These are phyloP conservation scores for Pseudohalonectria lignicola DNA, from an alignment of 2,329 filamentous ascomycete species.

Conservation along the genomic window DNA sequence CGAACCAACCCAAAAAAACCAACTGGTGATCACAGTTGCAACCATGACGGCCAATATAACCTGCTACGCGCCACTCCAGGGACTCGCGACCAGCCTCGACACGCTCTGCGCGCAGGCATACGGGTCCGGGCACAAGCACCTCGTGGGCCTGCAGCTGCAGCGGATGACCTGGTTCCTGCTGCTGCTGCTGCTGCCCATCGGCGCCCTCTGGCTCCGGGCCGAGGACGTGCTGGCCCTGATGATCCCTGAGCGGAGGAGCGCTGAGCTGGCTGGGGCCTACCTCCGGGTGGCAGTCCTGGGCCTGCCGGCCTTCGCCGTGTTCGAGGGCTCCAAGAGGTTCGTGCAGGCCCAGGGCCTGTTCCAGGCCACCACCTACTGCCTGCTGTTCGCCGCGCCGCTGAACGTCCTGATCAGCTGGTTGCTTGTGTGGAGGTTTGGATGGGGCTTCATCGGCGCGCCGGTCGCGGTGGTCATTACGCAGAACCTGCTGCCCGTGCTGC, in stretches of 20 bases:
- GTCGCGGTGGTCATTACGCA: conserved; percentile 68
- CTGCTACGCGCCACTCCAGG: conserved; percentile 67
- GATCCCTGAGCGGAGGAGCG: conserved; percentile 62
- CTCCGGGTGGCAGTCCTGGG: conserved; percentile 59
- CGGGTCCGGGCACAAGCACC: conserved; percentile 77
- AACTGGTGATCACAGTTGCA: no score
- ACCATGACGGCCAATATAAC: conserved; percentile 76
- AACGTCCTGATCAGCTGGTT: conserved; percentile 72
- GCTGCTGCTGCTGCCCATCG: conserved; percentile 57
- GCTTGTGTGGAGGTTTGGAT: conserved; percentile 60
- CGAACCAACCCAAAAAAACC: no score
- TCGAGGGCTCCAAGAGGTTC: conserved; percentile 70
- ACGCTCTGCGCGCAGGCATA: conserved; percentile 92
- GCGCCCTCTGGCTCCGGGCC: conserved; percentile 56
- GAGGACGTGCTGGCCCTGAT: conserved; percentile 52
- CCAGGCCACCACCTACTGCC: conserved; percentile 66
- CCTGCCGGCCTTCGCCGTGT: conserved; percentile 64
- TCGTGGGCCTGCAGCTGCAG: conserved; percentile 77
- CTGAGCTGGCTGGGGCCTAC: conserved; percentile 61
- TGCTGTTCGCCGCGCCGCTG: conserved; percentile 64
- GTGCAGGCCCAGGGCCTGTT: conserved; percentile 77
- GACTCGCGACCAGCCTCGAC: conserved; percentile 82
- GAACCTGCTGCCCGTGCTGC: conserved; percentile 59
- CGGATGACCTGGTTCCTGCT: conserved; percentile 68
- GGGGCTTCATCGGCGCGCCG: conserved; percentile 67